A percentile compares a stretch with the other conserved stretches of the same genome.
phyloP scores from a whole-genome alignment of 352 stramenopile species.

The Phytophthora pluvialis region DNA sequence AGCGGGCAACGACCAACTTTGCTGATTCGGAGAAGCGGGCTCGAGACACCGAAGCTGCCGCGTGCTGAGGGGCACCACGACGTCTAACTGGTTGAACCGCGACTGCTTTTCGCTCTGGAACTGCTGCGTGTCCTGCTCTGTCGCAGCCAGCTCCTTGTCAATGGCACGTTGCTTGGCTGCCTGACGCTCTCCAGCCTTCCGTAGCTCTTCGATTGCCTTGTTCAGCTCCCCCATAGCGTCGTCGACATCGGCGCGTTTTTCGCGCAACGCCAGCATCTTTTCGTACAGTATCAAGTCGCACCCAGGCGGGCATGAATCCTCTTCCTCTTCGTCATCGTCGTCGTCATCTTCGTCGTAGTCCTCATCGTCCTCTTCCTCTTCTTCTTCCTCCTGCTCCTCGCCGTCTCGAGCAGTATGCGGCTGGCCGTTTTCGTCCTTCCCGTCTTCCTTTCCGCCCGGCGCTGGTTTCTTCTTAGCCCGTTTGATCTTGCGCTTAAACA shows the following conservation, averaged over 20 bases:
- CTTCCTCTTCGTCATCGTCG: constrained; percentile 92
- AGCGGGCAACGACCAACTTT: constrained; percentile 59
- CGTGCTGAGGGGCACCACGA: constrained; percentile 80
- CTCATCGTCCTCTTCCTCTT: constrained; percentile 79
- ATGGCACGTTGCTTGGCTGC: constrained; percentile 87
- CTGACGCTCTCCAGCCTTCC: constrained; percentile 87
- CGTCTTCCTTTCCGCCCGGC: constrained; percentile 32
- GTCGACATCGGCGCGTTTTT: constrained; percentile 92
- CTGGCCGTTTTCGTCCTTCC: constrained; percentile 42
- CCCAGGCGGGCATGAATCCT: constrained; percentile 89
- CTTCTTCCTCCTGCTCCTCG: constrained; percentile 74
- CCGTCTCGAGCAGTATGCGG: constrained; percentile 50
- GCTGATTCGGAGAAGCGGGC: constrained; percentile 22
- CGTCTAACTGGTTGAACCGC: constrained; percentile 89
- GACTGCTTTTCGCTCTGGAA: constrained; percentile 96
- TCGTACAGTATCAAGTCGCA: constrained; percentile 93
- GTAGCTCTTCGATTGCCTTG: constrained; percentile 90
- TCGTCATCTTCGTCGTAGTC: constrained; percentile 90
- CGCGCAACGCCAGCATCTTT: constrained; percentile 90
- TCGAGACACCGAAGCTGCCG: constrained; percentile 77
- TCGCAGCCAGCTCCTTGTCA: constrained; percentile 91
- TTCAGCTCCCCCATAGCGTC: constrained; percentile 87
- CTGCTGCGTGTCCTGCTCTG: constrained; percentile 87
- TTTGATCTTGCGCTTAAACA: constrained; percentile 94
- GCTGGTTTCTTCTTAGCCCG: constrained; percentile 80